Conservation (phyloP, 345 rosid species). For the Gossypium herbaceum region DNA sequence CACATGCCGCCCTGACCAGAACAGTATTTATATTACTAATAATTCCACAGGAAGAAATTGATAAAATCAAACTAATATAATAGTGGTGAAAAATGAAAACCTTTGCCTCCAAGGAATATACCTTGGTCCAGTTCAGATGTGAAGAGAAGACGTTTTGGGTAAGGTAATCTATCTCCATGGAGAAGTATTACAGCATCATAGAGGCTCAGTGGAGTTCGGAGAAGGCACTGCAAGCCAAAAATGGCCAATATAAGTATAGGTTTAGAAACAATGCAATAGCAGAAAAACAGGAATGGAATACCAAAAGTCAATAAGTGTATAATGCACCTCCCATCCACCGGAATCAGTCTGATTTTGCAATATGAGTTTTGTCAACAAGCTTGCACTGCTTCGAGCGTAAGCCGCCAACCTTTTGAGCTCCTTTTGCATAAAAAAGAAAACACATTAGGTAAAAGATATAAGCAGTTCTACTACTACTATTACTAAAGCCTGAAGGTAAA, state of each 20-base stretch:
- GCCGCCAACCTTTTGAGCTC: constrained; percentile 82
- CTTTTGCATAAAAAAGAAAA: constrained; percentile 35
- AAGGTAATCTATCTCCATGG: constrained; percentile 68
- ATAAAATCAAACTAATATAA: background rate
- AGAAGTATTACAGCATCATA: constrained; percentile 87
- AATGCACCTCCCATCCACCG: constrained; percentile 81
- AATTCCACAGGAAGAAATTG: background rate
- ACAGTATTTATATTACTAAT: background rate
- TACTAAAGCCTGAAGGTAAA: background rate
- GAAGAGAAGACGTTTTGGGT: constrained; percentile 72
- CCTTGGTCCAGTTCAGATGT: constrained; percentile 69
- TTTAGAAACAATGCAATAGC: background rate
- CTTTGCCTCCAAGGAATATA: constrained; percentile 14
- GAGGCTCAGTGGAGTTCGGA: constrained; percentile 83
- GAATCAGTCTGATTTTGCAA: constrained; percentile 50
- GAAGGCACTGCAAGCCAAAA: constrained; percentile 61
- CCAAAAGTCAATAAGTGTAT: background rate
- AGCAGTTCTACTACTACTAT: background rate
- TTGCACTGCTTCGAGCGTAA: constrained; percentile 86
- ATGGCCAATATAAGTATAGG: background rate
- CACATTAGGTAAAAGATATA: background rate
- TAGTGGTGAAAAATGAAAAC: background rate
- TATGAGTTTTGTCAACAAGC: constrained; percentile 61
- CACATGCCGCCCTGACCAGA: constrained; percentile 59
- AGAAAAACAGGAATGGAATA: constrained; percentile 3